A percentile compares a stretch with the other conserved stretches of the same genome.
Conservation (phyloP, 495 filamentous ascomycete genomes). For the Cairneyella variabilis region DNA sequence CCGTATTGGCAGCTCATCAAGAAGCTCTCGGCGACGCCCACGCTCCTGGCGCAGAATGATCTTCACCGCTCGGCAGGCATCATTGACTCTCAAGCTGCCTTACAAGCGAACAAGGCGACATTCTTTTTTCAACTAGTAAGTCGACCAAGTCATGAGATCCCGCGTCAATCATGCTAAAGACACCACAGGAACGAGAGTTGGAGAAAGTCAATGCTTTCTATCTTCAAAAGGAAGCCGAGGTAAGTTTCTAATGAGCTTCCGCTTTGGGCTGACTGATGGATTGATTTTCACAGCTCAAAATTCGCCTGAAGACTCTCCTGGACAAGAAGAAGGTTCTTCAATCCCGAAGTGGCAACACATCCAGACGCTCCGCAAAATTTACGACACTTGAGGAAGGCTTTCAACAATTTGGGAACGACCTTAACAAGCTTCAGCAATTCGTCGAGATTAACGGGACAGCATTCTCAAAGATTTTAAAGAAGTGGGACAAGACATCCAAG, state of each 20-base stretch:
- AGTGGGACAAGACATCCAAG: slow-evolving; percentile 99
- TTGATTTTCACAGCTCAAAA: slow-evolving; percentile 88
- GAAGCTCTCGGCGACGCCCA: slow-evolving; percentile 86
- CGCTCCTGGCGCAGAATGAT: slow-evolving; percentile 69
- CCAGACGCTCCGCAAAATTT: slow-evolving; percentile 85
- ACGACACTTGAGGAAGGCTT: slow-evolving; percentile 93
- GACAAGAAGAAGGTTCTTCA: slow-evolving; percentile 92
- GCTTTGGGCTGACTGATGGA: background rate
- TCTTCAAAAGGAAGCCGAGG: slow-evolving; percentile 96
- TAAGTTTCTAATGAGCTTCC: slow-evolving; percentile 36
- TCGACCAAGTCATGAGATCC: background rate
- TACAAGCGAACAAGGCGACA: slow-evolving; percentile 95
- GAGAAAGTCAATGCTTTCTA: slow-evolving; percentile 99
- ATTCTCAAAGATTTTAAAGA: slow-evolving; percentile 98
- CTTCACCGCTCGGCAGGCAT: slow-evolving; percentile 39
- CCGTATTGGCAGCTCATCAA: slow-evolving; percentile 79
- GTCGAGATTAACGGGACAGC: slow-evolving; percentile 96
- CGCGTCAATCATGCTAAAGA: slow-evolving; percentile 13
- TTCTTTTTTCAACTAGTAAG: slow-evolving; percentile 97
- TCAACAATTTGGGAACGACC: slow-evolving; percentile 90
- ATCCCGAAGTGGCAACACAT: slow-evolving; percentile 65
- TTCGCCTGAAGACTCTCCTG: slow-evolving; percentile 83
- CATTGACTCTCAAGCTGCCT: slow-evolving; percentile 76
- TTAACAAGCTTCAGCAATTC: slow-evolving; percentile 98
- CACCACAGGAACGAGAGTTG: slow-evolving; percentile 80